Evolutionary conservation across 805 yeast species (phyloP).

Genomic region (Suhomyces vadensis): DNA sequence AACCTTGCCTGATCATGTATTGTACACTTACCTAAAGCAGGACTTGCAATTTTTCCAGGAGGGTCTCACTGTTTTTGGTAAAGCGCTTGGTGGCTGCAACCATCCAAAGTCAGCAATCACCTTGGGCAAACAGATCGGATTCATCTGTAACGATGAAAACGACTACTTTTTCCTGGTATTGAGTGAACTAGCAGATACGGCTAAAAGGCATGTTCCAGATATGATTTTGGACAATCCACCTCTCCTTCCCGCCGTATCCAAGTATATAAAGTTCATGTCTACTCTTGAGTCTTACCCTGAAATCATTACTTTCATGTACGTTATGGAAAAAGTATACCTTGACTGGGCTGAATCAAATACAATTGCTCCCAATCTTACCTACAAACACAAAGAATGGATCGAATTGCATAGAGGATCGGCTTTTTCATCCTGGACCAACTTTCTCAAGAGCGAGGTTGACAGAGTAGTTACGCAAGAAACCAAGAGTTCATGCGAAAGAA

Average conservation of each 20-base stretch:
- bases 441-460: slow-evolving; percentile 46
- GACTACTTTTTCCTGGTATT: slow-evolving; percentile 40
- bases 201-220: slow-evolving; percentile 20
- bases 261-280: slow-evolving; percentile 37
- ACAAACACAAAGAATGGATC: slow-evolving; percentile 54
- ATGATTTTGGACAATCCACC: slow-evolving; percentile 19
- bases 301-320: slow-evolving; percentile 44
- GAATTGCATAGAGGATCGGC: slow-evolving; percentile 50
- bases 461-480: slow-evolving; percentile 30
- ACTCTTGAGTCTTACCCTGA: slow-evolving; percentile 39
- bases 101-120: slow-evolving; percentile 35
- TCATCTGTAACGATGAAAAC: slow-evolving; percentile 49
- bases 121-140: slow-evolving; percentile 53
- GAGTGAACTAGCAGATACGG: slow-evolving; percentile 20
- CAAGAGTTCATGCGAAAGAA: slow-evolving; percentile 15
- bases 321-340: slow-evolving; percentile 52
- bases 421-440: slow-evolving; percentile 50
- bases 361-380: slow-evolving; percentile 32
- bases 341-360: slow-evolving; percentile 47
- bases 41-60: slow-evolving; percentile 49
- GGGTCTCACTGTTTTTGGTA: slow-evolving; percentile 45
- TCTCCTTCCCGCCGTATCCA: slow-evolving; percentile 35
- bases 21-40: slow-evolving; percentile 48
- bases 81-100: slow-evolving; percentile 46
- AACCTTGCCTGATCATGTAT: slow-evolving; percentile 39